Percentiles rank a stretch among this genome's conserved stretches.
Conservation (phyloP, 805 yeast genomes). For the Teunomyces tritomae region DNA sequence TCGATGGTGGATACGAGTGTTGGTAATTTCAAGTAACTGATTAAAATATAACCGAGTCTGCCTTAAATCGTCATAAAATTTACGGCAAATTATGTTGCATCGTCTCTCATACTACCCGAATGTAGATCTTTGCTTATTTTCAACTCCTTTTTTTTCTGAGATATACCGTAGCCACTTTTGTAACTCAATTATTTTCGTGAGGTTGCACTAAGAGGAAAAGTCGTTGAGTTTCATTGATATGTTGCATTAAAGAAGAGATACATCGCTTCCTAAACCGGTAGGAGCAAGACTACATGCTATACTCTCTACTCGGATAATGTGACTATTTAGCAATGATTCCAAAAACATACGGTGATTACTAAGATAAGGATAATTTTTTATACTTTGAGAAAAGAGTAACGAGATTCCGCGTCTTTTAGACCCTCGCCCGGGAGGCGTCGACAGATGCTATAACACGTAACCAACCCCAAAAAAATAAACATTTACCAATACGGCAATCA, state of each 20-base stretch:
- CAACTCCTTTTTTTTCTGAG: background rate
- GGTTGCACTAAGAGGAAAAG: background rate
- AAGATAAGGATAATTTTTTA: background rate
- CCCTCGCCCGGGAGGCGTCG: too few species aligned
- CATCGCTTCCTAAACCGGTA: background rate
- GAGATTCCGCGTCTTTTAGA: too few species aligned
- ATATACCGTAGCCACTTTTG: background rate
- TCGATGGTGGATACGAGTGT: constrained; percentile 85
- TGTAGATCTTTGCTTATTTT: background rate
- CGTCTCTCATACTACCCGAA: background rate
- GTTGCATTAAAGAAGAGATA: background rate
- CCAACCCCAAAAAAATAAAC: background rate
- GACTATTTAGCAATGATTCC: background rate
- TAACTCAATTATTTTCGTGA: background rate
- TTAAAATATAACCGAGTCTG: too few species aligned
- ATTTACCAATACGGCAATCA: background rate
- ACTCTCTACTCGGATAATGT: background rate
- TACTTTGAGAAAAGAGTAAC: too few species aligned
- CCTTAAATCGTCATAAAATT: background rate
- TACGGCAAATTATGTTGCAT: background rate
- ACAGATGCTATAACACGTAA: background rate
- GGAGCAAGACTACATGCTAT: background rate
- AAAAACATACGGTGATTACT: background rate
- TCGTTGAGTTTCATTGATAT: background rate
- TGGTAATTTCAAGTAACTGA: constrained; percentile 45